These are phyloP conservation scores for Fusarium graminum DNA, from an alignment of 2,329 filamentous ascomycete species.

Conservation along the genomic window DNA sequence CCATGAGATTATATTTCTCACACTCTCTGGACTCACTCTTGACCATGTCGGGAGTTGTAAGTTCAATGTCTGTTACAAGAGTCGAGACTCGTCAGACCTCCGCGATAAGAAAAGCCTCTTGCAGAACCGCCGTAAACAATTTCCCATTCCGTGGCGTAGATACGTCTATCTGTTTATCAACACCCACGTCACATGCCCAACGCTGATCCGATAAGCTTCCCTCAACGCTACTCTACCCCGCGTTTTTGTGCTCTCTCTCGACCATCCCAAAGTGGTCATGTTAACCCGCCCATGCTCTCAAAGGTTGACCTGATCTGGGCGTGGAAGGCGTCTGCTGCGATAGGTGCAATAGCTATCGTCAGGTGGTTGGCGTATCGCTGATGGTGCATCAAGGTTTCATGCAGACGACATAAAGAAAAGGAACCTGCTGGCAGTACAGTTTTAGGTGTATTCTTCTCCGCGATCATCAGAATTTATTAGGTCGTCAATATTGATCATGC, in stretches of 20 bases:
- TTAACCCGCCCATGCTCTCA: constrained; percentile 34
- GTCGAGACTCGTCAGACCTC: too few species aligned
- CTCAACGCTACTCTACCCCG: constrained; percentile 31
- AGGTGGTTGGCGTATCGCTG: background rate
- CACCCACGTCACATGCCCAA: constrained; percentile 22
- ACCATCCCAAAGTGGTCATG: constrained; percentile 36
- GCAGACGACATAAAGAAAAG: constrained; percentile 35
- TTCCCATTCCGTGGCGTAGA: constrained; percentile 21
- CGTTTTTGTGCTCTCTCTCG: constrained; percentile 13
- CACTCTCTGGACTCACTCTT: too few species aligned
- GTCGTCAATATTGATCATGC: constrained; percentile 20
- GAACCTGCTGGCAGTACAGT: constrained; percentile 9
- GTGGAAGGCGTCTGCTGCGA: constrained; percentile 3
- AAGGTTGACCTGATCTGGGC: constrained; percentile 30
- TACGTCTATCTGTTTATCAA: constrained; percentile 15
- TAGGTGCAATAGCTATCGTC: background rate
- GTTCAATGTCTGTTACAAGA: too few species aligned
- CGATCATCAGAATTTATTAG: background rate
- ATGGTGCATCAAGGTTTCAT: background rate
- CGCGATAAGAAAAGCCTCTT: constrained; percentile 2
- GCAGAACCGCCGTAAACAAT: constrained; percentile 15
- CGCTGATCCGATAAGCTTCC: constrained; percentile 35
- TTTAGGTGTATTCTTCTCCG: background rate
- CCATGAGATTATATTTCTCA: too few species aligned
- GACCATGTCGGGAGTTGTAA: too few species aligned